Conservation (phyloP, 352 stramenopile genomes). For the Phytopythium helicoides region DNA sequence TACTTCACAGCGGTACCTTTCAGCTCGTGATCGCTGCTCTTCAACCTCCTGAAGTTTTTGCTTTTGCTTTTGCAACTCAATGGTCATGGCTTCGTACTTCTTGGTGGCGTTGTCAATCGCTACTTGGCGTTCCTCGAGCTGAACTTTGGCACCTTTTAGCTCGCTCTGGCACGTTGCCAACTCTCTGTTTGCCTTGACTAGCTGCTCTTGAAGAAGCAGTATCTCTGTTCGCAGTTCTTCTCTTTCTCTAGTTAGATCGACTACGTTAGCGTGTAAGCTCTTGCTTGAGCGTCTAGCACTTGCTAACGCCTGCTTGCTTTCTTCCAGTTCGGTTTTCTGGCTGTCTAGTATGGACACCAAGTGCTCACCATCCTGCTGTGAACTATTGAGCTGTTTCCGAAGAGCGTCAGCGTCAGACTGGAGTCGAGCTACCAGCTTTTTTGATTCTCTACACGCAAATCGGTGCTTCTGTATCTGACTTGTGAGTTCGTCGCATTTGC, state of each 20-base stretch:
- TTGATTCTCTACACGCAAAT: slow-evolving; percentile 19
- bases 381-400: slow-evolving; percentile 28
- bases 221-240: slow-evolving; percentile 30
- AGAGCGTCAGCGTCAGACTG: slow-evolving; percentile 35
- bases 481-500: slow-evolving; percentile 17
- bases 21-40: slow-evolving; percentile 8
- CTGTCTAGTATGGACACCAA: slow-evolving; percentile 40
- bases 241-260: slow-evolving; percentile 8
- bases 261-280: slow-evolving; percentile 11
- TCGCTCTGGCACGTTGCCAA: slow-evolving; percentile 25
- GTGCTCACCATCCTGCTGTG: slow-evolving; percentile 38
- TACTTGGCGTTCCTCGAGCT: slow-evolving; percentile 18
- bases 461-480: slow-evolving; percentile 41
- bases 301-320: slow-evolving; percentile 18
- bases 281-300: slow-evolving; percentile 22
- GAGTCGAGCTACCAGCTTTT: slow-evolving; percentile 32
- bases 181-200: slow-evolving; percentile 30
- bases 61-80: slow-evolving; percentile 4
- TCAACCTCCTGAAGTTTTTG: slow-evolving; percentile 2
- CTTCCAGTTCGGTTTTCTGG: slow-evolving; percentile 25
- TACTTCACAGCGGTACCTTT: slow-evolving; percentile 34
- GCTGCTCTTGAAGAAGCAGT: slow-evolving; percentile 22
- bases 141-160: slow-evolving; percentile 11
- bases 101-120: slow-evolving; percentile 16
- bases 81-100: slow-evolving; percentile 12